Evolutionary conservation across 2,329 filamentous ascomycete species (phyloP), one percentile per base, ranked within the genome.

Genomic region (Sporothrix phasma): DNA sequence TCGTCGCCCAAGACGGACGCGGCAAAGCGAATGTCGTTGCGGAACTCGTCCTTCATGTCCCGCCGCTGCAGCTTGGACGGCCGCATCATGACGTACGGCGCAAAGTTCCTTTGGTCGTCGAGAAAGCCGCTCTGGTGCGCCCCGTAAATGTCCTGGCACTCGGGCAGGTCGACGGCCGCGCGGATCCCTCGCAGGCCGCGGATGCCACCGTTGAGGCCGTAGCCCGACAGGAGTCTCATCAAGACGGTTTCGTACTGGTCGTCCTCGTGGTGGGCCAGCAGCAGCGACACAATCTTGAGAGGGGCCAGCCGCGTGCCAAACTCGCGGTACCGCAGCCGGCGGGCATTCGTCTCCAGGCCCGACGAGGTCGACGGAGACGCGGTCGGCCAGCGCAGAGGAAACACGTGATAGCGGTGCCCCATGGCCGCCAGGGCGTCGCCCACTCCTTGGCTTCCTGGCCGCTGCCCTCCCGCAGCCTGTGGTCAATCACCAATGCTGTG

Each of bases 181-280:
- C 80, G 81, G 70, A 96, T 94, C 3, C 89, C 91, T 17, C 80
- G 78, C 34, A 96, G 77, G 0, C 90, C 92, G n/a, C 81, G 77
- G 19, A 84, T 83, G 7, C 83, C 77, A 69, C 90, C 92, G 22
- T 81, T 77, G n/a, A 84, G 83, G 2, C 82, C 77, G 70, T 90
- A 88, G 0, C 87, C 86, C 3, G 79, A 78, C 8, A 87, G 75
- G 65, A 97, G 74, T 47, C 94, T 84, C 86, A 92, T 89, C 58
- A 97, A 76, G 3, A 95, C 81, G 0, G 92, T 97, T 76, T 99
- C 94, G 64, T 92, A 88, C 71, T 94, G 90, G 71, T 99, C 94
- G 71, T 97, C 92, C 67, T 83, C 79, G 73, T 99, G 94, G 72
- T 99, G 94, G 3, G 88, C 94, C 31, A 95, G 77, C 45, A 97